Base-by-base conservation (phyloP, 1,139 yeast genomes). In the Diutina rugosa region DNA sequence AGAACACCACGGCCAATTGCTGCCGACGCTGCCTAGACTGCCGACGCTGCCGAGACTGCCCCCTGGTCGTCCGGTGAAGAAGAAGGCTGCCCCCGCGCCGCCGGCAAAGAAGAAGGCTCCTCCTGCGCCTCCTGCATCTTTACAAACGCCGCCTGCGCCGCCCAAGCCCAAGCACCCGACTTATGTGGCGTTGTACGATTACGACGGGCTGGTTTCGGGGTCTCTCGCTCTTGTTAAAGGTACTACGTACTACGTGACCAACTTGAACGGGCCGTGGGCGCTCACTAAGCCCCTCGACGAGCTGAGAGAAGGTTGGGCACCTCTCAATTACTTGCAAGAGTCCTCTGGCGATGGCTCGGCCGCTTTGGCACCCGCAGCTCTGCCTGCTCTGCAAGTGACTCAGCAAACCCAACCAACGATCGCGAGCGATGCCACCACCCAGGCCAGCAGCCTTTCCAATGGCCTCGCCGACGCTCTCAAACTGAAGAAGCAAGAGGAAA, bases 221-320 rank as follows among this genome's bases (percentile, higher is more conserved):
- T 85, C 95, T 3, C 76, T 91, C 59, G 90, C 97, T 8, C 77
- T 93, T 55, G 71, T 77, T 18, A 86, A 85, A 63, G 96, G 87
- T 60, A 87, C 88, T 55, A 72, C 89, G 54, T 84, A 91, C 49
- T 82, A 84, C 59, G 82, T 91, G 54, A 75, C 85, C 7, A 82
- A 78, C 64, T 80, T 82, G 45, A 89, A 89, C 64, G 98, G 97
- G 3, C 72, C 73, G 60, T 91, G 98, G 98, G 91, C 96, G 61
- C 75, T 93, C 59, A 97, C 90, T 6, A 88, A 87, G 67, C 76
- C 82, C 26, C 69, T 85, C 59, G 91, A 87, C 63, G 93, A 87
- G 54, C 67, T 85, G 1, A 80, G 75, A 57, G 96, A 91, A 69
- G 99, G 99, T 3, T 95, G 99, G 99, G 93, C 95, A 10, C 99